phyloP scores from a whole-genome alignment of 2,329 filamentous ascomycete species.

The Fusarium sp. region DNA sequence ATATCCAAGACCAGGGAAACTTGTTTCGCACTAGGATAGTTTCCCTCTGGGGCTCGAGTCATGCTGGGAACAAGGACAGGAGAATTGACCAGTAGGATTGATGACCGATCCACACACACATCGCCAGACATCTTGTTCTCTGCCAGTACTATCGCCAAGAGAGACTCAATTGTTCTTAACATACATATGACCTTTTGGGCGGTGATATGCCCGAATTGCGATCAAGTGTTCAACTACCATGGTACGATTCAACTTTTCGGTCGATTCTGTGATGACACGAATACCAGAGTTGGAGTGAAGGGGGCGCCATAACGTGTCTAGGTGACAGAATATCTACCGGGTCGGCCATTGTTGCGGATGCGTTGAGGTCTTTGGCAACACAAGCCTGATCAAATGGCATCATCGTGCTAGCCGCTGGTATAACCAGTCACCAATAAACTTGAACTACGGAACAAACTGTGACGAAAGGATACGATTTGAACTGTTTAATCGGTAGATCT shows the following conservation, averaged over 20 bases:
- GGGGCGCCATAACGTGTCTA: no score
- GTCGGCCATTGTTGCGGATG: no score
- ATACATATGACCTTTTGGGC: neutral
- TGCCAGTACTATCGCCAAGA: neutral
- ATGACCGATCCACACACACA: slow-evolving; percentile 16
- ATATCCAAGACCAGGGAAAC: neutral
- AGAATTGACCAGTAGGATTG: slow-evolving; percentile 26
- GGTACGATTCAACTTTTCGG: neutral
- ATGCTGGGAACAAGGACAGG: rapidly evolving
- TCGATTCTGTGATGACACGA: no score
- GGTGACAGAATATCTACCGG: no score
- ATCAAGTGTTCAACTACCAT: neutral
- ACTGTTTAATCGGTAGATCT: no score
- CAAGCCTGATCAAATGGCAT: no score
- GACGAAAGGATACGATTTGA: no score
- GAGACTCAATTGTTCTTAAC: neutral
- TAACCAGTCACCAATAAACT: no score
- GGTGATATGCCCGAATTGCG: neutral
- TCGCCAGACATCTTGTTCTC: neutral
- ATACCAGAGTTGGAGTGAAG: no score
- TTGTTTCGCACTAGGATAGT: neutral
- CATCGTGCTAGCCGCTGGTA: no score
- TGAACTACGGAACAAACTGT: no score
- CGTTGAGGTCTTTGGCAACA: no score
- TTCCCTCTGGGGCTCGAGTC: neutral